Evolutionary conservation across 2,329 filamentous ascomycete genomes (phyloP).

Genomic region (Cladosporium colombiae): DNA sequence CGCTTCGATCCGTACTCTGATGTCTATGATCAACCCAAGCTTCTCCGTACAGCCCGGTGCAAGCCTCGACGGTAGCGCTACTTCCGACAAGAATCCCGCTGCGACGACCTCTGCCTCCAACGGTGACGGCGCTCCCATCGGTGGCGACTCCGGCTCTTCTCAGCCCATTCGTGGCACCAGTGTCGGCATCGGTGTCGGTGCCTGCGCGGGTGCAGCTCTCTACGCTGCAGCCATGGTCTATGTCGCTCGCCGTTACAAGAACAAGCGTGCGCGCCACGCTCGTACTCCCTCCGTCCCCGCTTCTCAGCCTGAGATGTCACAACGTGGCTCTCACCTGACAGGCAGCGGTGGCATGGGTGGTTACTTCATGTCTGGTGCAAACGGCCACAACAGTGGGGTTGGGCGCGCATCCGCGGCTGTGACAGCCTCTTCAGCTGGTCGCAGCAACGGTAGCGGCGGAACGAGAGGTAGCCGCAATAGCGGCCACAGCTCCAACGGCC

Average conservation of each 20-base stretch:
- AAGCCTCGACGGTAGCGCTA: constrained; percentile 44
- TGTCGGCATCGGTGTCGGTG: constrained; percentile 38
- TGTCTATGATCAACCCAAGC: constrained; percentile 78
- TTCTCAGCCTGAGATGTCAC: constrained; percentile 58
- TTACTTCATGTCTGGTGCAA: constrained; percentile 68
- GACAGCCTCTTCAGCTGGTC: constrained; percentile 11
- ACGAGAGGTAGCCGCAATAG: constrained; percentile 41
- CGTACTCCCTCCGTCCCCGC: constrained; percentile 75
- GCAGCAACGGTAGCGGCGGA: constrained; percentile 43
- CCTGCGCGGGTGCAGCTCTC: constrained; percentile 63
- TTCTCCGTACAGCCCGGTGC: constrained; percentile 66
- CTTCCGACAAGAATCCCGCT: constrained; percentile 43
- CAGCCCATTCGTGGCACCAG: constrained; percentile 65
- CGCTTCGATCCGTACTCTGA: constrained; percentile 69
- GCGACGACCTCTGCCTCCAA: constrained; percentile 36
- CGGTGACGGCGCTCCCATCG: constrained; percentile 52
- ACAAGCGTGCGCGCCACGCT: constrained; percentile 67
- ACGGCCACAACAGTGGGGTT: constrained; percentile 42
- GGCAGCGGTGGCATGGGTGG: constrained; percentile 44
- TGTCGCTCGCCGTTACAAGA: constrained; percentile 85
- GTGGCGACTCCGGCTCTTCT: constrained; percentile 52
- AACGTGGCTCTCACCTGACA: constrained; percentile 32
- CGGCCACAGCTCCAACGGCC: constrained; percentile 67
- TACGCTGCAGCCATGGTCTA: constrained; percentile 95
- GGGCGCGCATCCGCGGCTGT: constrained; percentile 16